These are phyloP conservation scores for Asterella californica DNA, from an alignment of 225 moss, liverwort and hornwort genomes.

Conservation along the genomic window DNA sequence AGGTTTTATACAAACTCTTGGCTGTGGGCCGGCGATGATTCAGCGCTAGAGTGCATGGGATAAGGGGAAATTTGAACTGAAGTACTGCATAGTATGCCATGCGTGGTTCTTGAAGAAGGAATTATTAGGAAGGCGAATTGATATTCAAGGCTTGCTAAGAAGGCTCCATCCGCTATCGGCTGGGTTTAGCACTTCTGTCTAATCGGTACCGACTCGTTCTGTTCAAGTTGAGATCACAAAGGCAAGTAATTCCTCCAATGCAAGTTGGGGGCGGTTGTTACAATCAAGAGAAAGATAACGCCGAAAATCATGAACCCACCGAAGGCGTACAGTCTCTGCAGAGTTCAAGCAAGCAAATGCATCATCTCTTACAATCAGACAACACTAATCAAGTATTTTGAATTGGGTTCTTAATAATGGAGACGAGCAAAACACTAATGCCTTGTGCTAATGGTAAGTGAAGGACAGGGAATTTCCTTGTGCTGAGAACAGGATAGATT, in stretches of 20 bases:
- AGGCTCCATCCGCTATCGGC: background rate
- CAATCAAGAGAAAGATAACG: conserved; percentile 40
- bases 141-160: too few relatives aligned
- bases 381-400: too few relatives aligned
- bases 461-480: background rate
- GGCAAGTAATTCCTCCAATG: background rate
- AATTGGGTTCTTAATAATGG: too few relatives aligned
- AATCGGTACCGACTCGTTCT: background rate
- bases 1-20: too few relatives aligned
- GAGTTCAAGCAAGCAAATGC: conserved; percentile 4
- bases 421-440: too few relatives aligned
- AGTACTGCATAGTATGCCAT: too few relatives aligned
- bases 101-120: too few relatives aligned
- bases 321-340: conserved; percentile 45
- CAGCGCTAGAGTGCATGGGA: too few relatives aligned
- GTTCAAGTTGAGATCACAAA: background rate
- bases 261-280: conserved; percentile 14
- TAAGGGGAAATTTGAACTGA: too few relatives aligned
- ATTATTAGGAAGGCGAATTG: too few relatives aligned
- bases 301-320: conserved; percentile 35
- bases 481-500: background rate
- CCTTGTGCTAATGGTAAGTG: too few relatives aligned
- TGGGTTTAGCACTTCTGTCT: background rate
- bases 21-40: too few relatives aligned
- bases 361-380: background rate